Conservation (phyloP, 768 basidiomycete species). For the Phylloporus sp. region DNA sequence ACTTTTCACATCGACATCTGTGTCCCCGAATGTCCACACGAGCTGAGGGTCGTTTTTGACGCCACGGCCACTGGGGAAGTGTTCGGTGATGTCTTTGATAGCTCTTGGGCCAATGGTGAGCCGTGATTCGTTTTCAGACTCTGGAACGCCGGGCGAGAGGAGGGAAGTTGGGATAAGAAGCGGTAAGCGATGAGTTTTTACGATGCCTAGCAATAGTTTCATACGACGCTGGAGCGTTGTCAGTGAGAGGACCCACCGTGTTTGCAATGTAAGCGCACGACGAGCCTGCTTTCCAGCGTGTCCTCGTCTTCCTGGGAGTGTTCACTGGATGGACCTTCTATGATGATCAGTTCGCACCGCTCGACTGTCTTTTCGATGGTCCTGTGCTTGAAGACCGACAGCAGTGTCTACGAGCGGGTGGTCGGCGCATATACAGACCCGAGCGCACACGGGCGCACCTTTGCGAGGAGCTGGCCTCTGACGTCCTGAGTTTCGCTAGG, state of each 20-base stretch:
- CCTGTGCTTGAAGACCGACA: conserved; percentile 69
- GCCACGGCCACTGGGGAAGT: conserved; percentile 64
- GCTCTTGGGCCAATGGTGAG: conserved; percentile 69
- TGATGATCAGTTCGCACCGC: conserved; percentile 66
- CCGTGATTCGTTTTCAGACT: conserved; percentile 53
- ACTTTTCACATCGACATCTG: conserved; percentile 65
- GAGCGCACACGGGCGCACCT: conserved; percentile 38
- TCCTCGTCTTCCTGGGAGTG: conserved; percentile 41
- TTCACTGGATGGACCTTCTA: conserved; percentile 43
- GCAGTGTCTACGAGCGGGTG: conserved; percentile 46
- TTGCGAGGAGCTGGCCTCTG: conserved; percentile 64
- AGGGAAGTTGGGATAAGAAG: conserved; percentile 54
- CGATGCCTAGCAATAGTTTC: conserved; percentile 53
- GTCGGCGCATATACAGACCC: neutral
- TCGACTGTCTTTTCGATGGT: conserved; percentile 75
- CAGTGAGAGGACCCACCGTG: conserved; percentile 49
- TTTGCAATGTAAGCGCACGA: conserved; percentile 75
- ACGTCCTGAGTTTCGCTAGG: conserved; percentile 40
- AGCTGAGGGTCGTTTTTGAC: conserved; percentile 70
- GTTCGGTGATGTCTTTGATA: conserved; percentile 74
- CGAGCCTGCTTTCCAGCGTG: conserved; percentile 63
- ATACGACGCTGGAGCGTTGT: conserved; percentile 9
- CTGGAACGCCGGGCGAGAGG: conserved; percentile 62
- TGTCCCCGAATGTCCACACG: conserved; percentile 71
- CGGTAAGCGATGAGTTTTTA: conserved; percentile 75